phyloP scores from a whole-genome alignment of 202 grass and related monocot genomes.

The Eragrostis tef region DNA sequence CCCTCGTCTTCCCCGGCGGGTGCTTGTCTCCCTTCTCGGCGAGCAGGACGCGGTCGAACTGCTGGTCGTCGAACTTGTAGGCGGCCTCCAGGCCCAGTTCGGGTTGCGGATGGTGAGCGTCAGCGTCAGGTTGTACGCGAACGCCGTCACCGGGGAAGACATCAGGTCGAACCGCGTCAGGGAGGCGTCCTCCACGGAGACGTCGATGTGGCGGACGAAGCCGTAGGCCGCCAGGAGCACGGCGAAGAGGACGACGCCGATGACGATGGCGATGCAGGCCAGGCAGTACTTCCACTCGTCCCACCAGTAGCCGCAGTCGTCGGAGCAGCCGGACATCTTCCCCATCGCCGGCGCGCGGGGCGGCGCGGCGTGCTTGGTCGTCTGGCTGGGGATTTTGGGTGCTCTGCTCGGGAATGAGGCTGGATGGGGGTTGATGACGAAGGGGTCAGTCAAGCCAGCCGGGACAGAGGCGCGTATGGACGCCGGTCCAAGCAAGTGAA shows the following conservation, averaged over 20 bases:
- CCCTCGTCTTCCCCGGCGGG: constrained; percentile 21
- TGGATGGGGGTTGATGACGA: not conserved
- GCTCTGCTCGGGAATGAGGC: not conserved
- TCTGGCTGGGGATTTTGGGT: not conserved
- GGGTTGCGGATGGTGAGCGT: constrained; percentile 42
- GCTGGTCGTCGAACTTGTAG: constrained; percentile 45
- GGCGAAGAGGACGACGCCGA: not conserved
- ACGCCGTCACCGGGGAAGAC: not conserved
- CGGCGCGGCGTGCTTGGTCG: not conserved
- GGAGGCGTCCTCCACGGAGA: constrained; percentile 45
- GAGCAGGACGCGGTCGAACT: constrained; percentile 51
- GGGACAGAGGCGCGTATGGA: too few relatives aligned
- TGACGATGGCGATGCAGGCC: not conserved
- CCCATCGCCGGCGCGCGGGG: not conserved
- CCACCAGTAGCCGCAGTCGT: not conserved
- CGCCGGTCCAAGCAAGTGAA: too few relatives aligned
- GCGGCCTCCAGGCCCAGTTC: constrained; percentile 52
- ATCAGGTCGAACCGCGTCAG: constrained; percentile 29
- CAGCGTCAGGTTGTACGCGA: constrained; percentile 51
- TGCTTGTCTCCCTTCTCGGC: constrained; percentile 37
- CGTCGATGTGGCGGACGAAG: constrained; percentile 29
- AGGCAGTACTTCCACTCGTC: not conserved
- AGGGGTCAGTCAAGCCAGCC: not conserved
- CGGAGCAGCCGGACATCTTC: not conserved
- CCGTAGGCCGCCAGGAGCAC: constrained; percentile 43